Percentiles rank a stretch among this genome's conserved stretches.
phyloP scores from a whole-genome alignment of 768 basidiomycete species.

The Mrakia blollopis region DNA sequence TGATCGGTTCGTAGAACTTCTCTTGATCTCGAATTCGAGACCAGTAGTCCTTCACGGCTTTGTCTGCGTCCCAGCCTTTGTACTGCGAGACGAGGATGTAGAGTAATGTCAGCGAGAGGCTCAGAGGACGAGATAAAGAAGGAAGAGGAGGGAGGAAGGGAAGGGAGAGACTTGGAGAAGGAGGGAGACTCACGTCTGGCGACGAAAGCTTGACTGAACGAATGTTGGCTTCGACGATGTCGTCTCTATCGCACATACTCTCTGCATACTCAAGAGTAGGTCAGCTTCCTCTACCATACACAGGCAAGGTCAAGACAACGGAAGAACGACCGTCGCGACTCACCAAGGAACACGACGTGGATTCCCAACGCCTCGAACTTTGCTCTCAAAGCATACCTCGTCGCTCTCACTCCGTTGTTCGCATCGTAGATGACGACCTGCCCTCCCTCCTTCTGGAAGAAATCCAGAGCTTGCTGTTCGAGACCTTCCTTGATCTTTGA shows the following conservation, averaged over 20 bases:
- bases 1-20: slow-evolving; percentile 80
- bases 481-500: slow-evolving; percentile 72
- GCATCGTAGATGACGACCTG: slow-evolving; percentile 99
- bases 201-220: slow-evolving; percentile 96
- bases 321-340: slow-evolving; percentile 39
- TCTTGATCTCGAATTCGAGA: slow-evolving; percentile 81
- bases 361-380: slow-evolving; percentile 81
- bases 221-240: slow-evolving; percentile 90
- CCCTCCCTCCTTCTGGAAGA: slow-evolving; percentile 68
- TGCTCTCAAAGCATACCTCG: slow-evolving; percentile 66
- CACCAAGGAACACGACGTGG: slow-evolving; percentile 90
- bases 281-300: too few relatives aligned
- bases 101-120: neutral
- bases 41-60: slow-evolving; percentile 89
- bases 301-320: neutral
- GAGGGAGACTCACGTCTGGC: slow-evolving; percentile 63
- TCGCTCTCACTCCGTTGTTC: slow-evolving; percentile 74
- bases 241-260: slow-evolving; percentile 81
- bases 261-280: slow-evolving; percentile 52
- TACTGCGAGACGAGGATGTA: slow-evolving; percentile 54
- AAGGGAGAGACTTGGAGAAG: neutral
- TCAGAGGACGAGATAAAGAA: neutral
- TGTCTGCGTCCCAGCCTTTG: slow-evolving; percentile 83
- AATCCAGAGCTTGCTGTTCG: slow-evolving; percentile 81
- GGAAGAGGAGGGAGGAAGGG: neutral